Conservation (phyloP, 208 protist species). For the Acanthamoeba sp. region DNA sequence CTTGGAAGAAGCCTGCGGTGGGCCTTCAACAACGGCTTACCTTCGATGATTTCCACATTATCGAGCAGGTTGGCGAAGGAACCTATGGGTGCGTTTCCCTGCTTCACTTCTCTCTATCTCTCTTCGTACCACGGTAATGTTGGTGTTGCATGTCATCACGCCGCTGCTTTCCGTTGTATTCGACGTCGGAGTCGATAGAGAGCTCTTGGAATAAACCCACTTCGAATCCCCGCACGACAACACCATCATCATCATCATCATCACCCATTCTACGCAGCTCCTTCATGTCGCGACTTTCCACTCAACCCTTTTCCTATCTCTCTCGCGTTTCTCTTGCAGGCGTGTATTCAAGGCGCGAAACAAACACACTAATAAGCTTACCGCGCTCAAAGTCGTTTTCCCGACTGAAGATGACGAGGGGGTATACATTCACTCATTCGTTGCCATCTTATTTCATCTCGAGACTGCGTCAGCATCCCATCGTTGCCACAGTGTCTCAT, state of each 20-base stretch:
- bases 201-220: not conserved
- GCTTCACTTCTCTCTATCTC: not conserved
- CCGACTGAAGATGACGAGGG: conserved; percentile 36
- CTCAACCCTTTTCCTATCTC: not conserved
- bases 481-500: no score
- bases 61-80: conserved; percentile 34
- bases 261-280: not conserved
- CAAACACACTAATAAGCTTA: conserved; percentile 20
- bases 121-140: not conserved
- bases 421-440: not conserved
- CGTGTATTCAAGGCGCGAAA: conserved; percentile 55
- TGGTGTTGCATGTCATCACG: no score
- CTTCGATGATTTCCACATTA: conserved; percentile 58
- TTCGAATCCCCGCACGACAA: not conserved
- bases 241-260: no score
- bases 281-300: not conserved
- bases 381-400: conserved; percentile 46
- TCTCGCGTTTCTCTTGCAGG: not conserved
- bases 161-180: no score
- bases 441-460: no score
- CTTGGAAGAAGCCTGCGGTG: not conserved
- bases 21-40: not conserved
- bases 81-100: conserved; percentile 42
- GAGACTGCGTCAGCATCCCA: no score
- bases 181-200: no score